phyloP scores from a whole-genome alignment of 257 asterid species.

The Salvia miltiorrhiza region DNA sequence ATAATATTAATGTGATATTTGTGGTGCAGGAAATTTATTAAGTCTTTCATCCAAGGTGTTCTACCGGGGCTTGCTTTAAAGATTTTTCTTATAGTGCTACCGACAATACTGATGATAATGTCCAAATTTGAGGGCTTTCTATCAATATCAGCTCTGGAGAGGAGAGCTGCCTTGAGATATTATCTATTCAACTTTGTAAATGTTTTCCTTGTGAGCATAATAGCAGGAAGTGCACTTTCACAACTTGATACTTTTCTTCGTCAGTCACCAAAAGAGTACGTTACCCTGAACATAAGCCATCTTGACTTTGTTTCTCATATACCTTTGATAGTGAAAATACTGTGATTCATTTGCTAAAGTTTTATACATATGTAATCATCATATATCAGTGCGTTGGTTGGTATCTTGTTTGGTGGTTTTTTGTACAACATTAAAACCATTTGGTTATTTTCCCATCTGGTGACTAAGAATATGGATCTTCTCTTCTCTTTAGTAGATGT shows the following conservation, averaged over 20 bases:
- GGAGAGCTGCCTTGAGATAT: constrained; percentile 87
- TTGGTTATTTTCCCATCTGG: background rate
- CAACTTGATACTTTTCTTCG: constrained; percentile 61
- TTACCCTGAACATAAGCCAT: constrained; percentile 11
- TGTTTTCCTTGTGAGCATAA: constrained; percentile 86
- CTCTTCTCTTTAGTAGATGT: background rate
- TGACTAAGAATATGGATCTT: background rate
- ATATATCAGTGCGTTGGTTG: too few relatives aligned
- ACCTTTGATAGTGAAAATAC: background rate
- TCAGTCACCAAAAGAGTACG: constrained; percentile 65
- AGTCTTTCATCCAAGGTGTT: constrained; percentile 82
- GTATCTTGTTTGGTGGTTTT: too few relatives aligned
- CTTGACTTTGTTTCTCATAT: background rate
- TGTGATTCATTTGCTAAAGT: background rate
- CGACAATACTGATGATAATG: constrained; percentile 79
- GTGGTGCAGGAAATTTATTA: constrained; percentile 62
- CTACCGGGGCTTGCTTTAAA: constrained; percentile 85
- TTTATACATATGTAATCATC: background rate
- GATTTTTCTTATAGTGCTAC: constrained; percentile 82
- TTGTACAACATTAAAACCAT: too few relatives aligned
- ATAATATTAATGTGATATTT: constrained; percentile 7
- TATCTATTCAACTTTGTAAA: constrained; percentile 74
- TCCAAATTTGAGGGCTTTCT: constrained; percentile 80
- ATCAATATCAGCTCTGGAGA: constrained; percentile 75
- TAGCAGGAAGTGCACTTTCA: constrained; percentile 78